Evolutionary conservation across 345 rosid genomes (phyloP).

Genomic region (Stellera chamaejasme): DNA sequence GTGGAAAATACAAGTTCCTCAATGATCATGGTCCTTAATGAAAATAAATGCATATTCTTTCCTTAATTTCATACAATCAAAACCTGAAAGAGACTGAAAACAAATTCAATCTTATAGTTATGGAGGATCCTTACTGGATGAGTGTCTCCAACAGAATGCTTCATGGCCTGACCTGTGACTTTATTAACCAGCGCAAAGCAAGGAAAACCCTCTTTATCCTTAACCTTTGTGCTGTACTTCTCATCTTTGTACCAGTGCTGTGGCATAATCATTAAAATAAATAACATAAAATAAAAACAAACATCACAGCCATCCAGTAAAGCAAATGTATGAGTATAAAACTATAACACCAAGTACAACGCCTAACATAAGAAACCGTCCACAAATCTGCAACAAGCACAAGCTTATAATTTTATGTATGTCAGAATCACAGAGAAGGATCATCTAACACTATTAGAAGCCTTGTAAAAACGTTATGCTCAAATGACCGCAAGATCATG

Average conservation of each 20-base stretch:
- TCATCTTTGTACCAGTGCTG: slow-evolving; percentile 92
- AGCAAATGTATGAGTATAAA: background rate
- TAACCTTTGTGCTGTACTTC: slow-evolving; percentile 72
- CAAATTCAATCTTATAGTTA: background rate
- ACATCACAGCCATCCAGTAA: slow-evolving; percentile 2
- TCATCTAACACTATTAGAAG: background rate
- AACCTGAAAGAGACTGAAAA: background rate
- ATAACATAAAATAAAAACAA: slow-evolving; percentile 1
- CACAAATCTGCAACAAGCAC: background rate
- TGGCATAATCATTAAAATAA: slow-evolving; percentile 10
- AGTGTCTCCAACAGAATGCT: slow-evolving; percentile 68
- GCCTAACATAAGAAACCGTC: background rate
- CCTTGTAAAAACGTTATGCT: background rate
- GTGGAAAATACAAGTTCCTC: background rate
- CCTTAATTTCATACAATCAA: background rate
- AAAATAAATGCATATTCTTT: background rate
- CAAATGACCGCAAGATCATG: background rate
- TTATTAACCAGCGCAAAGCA: slow-evolving; percentile 80
- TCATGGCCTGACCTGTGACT: slow-evolving; percentile 77
- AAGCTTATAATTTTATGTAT: background rate
- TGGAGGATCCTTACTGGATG: slow-evolving; percentile 56
- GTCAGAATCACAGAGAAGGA: background rate
- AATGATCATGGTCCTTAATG: too few species aligned
- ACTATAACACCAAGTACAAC: too few species aligned
- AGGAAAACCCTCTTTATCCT: slow-evolving; percentile 73